These are phyloP conservation scores for Phytophthora agathidicida DNA, from an alignment of 352 stramenopile species.

Conservation along the genomic window DNA sequence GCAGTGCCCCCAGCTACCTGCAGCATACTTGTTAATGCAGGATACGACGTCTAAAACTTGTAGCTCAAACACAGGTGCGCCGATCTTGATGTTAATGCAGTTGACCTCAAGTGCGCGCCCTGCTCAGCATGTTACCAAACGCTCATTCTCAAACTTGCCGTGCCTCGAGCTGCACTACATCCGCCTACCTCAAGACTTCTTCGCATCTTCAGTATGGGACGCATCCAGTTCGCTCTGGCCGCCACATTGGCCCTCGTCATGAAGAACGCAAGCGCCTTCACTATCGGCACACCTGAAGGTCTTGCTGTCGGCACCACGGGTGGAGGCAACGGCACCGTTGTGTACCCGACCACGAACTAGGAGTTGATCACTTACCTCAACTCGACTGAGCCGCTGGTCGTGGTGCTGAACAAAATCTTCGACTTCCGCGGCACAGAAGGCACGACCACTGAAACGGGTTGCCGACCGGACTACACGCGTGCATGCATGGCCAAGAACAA, in stretches of 20 bases:
- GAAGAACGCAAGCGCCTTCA: constrained; percentile 20
- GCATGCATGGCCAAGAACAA: constrained; percentile 46
- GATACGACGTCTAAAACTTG: too few species aligned
- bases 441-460: constrained; percentile 36
- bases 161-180: neutral
- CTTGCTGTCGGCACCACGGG: constrained; percentile 37
- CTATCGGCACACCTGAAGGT: constrained; percentile 24
- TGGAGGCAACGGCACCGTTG: constrained; percentile 26
- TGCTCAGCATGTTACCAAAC: neutral
- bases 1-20: too few species aligned
- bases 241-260: constrained; percentile 1
- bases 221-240: constrained; percentile 7
- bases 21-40: too few species aligned
- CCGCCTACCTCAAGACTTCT: neutral
- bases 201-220: constrained; percentile 5
- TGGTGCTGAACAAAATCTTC: constrained; percentile 44
- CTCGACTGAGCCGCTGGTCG: constrained; percentile 24
- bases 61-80: too few species aligned
- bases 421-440: constrained; percentile 43
- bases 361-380: constrained; percentile 40
- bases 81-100: too few species aligned
- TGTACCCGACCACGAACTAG: constrained; percentile 36
- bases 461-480: constrained; percentile 29
- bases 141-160: constrained; percentile 17
- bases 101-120: too few species aligned